Evolutionary conservation across 2,329 filamentous ascomycete genomes (phyloP), one percentile per base, ranked within the genome.

Genomic region (Xylariaceae sp.): DNA sequence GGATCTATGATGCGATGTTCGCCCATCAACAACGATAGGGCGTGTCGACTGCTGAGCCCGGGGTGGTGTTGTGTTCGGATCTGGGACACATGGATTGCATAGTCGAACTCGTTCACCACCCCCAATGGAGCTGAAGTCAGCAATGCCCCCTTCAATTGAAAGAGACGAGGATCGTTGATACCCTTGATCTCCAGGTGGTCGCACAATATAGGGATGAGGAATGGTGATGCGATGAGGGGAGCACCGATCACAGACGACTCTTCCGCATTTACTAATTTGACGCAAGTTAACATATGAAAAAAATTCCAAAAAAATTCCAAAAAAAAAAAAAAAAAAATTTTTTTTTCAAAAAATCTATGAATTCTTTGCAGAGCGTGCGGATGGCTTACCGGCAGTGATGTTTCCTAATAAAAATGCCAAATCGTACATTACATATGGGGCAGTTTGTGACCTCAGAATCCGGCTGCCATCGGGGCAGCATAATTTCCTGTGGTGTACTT

Each of bases 211-310:
- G 68, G 94, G 90, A 60, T 92, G 84, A 1, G 93, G 93, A 59
- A 97, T 97, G 3, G 90, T 96, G 68, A 97, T 97, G 57, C 92
- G 85, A 72, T 97, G 93, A 3, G 93, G 93, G 2, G 93, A 97
- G 75, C 93, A 97, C 16, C 85, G 80, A 53, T 87, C 86, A 72
- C 93, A 97, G 20, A 97, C 93, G 7, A 97, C 92, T 57, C 92
- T 81, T 39, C 93, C 93, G 69, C 93, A 97, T 82, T 96, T 97
- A 62, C 87, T 89, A 41, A 39, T 29, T 7, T 11, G n/a, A n/a
- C n/a, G n/a, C n/a, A n/a, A n/a, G n/a, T n/a, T n/a, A n/a, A n/a
- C n/a, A n/a, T n/a, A n/a, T n/a, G n/a, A n/a, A n/a, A n/a, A n/a
- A n/a, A n/a, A n/a, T n/a, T n/a, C n/a, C n/a, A n/a, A n/a, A n/a